Conservation (phyloP, 129 eudicot species). For the Arctium lappa region DNA sequence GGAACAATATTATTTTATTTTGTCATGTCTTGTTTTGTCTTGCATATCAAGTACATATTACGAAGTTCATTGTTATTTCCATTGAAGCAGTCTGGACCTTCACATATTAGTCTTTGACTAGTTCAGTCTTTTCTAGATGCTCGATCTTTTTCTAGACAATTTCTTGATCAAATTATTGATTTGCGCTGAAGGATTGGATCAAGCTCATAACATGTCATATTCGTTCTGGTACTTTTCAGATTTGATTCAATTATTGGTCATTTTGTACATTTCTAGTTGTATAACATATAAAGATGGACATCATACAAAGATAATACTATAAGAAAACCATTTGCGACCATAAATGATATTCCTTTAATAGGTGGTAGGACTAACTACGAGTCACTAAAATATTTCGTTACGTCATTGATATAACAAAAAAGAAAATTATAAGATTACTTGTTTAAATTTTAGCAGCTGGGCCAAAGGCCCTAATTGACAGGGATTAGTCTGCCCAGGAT, state of each 20-base stretch:
- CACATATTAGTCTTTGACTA: background rate
- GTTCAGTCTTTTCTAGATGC: background rate
- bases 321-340: background rate
- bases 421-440: background rate
- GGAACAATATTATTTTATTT: background rate
- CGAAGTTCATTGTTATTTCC: background rate
- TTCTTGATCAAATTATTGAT: background rate
- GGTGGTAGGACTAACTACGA: background rate
- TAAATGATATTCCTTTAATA: background rate
- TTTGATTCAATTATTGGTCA: background rate
- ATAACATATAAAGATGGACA: background rate
- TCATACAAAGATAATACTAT: background rate
- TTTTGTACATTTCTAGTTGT: background rate
- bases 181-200: background rate
- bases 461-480: too few species aligned
- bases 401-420: background rate
- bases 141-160: background rate
- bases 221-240: background rate
- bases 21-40: background rate
- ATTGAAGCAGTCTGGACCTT: background rate
- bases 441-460: too few species aligned
- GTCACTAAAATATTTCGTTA: background rate
- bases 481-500: too few species aligned
- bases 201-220: background rate
- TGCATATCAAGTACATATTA: background rate